Evolutionary conservation across 1,284 basidiomycete species (phyloP), one percentile per base, ranked within the genome.

Genomic region (Mycocalia duriaeana): DNA sequence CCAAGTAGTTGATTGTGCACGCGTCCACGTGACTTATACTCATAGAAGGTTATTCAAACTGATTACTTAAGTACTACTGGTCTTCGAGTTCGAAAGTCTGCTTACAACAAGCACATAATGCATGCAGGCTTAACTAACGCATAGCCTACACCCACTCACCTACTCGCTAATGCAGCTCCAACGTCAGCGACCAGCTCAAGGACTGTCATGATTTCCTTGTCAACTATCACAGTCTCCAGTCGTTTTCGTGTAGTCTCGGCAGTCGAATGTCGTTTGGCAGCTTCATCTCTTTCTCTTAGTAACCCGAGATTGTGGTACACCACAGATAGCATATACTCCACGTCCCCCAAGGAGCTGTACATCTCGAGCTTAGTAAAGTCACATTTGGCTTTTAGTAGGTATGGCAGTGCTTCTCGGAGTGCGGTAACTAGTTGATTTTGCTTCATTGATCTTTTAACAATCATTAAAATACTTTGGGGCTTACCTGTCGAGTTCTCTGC

Each of bases 221-320:
- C 82, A 8, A 72, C 60, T 4, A 71, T 65, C 23, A 68, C 58
- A 14, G 61, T 61, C 48, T 76, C 76, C 42, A 71, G 60, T 38
- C 62, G 60, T 24, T 67, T 64, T 38, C 69, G 63, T 43, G 66
- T 57, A n/a, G 63, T 66, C 34, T 75, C 66, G 2, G 78, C 75
- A 28, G 63, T 63, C 8, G 69, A 59, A 57, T 85, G 78, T 28
- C 77, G 68, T 51, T 65, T 61, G 2, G 80, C 76, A 1, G 69
- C 72, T 4, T 67, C 71, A 48, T 89, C 77, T 26, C 87, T 69
- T 52, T 85, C 77, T 19, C 54, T 53, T 22, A 60, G 58, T 69
- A 77, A 71, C 3, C 72, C 78, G 31, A 88, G 66, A 53, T 84
- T 89, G 62, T 91, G 77, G 59, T 82, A 84, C 22, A 87, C 70